Evolutionary conservation across 2,329 filamentous ascomycete species (phyloP).

Genomic region (Akanthomyces lecanii): DNA sequence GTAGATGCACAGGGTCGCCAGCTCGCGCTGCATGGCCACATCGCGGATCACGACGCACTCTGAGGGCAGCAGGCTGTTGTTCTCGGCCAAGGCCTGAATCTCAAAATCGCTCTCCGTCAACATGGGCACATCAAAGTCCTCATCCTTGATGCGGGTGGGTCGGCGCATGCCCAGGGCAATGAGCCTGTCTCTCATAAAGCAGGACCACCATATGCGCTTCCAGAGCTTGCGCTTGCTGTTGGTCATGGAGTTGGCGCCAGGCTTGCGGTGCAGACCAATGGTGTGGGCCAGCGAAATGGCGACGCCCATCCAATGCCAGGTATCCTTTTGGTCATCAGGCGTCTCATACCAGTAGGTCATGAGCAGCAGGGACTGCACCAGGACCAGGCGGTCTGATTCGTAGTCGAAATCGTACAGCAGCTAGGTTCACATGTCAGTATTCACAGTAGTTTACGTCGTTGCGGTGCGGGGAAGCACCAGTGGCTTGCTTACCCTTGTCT

Average conservation of each 20-base stretch:
- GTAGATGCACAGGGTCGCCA: slow-evolving; percentile 85
- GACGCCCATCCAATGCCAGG: slow-evolving; percentile 98
- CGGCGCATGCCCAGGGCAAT: slow-evolving; percentile 92
- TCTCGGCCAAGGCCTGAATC: slow-evolving; percentile 61
- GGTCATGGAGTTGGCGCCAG: slow-evolving; percentile 70
- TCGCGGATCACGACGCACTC: slow-evolving; percentile 71
- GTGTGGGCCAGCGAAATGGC: slow-evolving; percentile 90
- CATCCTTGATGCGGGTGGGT: slow-evolving; percentile 86
- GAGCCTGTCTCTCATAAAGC: slow-evolving; percentile 89
- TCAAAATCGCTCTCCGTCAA: slow-evolving; percentile 82
- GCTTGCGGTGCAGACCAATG: slow-evolving; percentile 87
- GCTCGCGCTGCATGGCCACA: slow-evolving; percentile 65
- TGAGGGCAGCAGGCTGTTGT: slow-evolving; percentile 62
- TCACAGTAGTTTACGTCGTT: neutral
- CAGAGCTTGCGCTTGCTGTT: slow-evolving; percentile 72
- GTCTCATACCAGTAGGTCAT: slow-evolving; percentile 99
- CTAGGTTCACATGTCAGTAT: slow-evolving; percentile 31
- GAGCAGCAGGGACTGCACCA: slow-evolving; percentile 82
- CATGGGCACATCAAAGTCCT: slow-evolving; percentile 93
- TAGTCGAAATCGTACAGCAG: slow-evolving; percentile 94
- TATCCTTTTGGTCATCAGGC: slow-evolving; percentile 94
- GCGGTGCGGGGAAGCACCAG: neutral
- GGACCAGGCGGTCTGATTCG: slow-evolving; percentile 80
- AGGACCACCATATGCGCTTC: slow-evolving; percentile 98
- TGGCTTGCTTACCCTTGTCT: slow-evolving; percentile 64